Base-by-base conservation (phyloP, 2,329 filamentous ascomycete species). In the Pochonia chlamydosporia region DNA sequence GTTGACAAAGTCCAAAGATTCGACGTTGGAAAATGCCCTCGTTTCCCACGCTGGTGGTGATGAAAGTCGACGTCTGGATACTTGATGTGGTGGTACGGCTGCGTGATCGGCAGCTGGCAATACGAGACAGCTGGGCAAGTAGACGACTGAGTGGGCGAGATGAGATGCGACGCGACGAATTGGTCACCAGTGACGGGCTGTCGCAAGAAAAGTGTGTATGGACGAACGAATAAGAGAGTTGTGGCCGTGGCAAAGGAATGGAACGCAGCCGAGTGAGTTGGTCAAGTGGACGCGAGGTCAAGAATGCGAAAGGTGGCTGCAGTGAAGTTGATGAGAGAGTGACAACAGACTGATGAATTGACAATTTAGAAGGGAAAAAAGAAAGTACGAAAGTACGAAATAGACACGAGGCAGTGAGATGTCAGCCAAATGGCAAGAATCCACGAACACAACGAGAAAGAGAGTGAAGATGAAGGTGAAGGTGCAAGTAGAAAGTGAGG, bases 221-320 rank as follows among this genome's bases (percentile, higher is more conserved):
- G 16, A 23, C 10, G 40, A 14, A 47, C 40, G 33, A 49, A 43
- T 43, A 16, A 43, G 26, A 43, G 21, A 20, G 26, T 13, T 14
- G 21, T 30, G 35, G 25, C 30, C 42, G 44, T 44, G 21, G 7
- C 18, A 47, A 47, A 24, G 44, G 44, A 47, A 50, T 47, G 40
- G 26, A 47, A 42, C 11, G 35, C 41, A 23, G 23, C 23, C 14
- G 39, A 13, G 24, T 18, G n/a, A 39, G 36, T 13, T 25, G 25
- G 41, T 28, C 36, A 21, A 43, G 24, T 40, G 42, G 33, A 36
- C 21, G 16, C 42, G 28, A 48, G 42, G 42, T 30, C 36, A 41
- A 48, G 36, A 48, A 48, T 44, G 46, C 44, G 37, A 25, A 48
- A 48, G 44, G 45, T 47, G 31, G 43, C 31, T 16, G 26, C 8